Evolutionary conservation across 768 basidiomycete species (phyloP), one percentile per base, ranked within the genome.

Genomic region (Rhodotorula babjevae): DNA sequence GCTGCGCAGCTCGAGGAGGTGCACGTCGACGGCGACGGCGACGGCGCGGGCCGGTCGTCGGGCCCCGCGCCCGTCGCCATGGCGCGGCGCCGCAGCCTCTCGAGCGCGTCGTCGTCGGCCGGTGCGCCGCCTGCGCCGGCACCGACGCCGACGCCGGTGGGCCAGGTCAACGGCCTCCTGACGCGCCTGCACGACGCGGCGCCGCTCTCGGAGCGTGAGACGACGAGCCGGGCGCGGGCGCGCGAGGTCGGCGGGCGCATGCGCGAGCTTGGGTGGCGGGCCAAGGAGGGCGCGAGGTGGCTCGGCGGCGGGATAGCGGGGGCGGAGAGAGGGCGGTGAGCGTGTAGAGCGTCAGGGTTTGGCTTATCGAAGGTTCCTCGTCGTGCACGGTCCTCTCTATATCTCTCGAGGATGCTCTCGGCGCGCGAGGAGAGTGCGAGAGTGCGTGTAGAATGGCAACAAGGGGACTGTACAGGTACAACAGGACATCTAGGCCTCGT

Each of bases 1-100:
- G 29, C 55, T 29, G 29, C 71, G 18, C 53, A 58, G 11, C 40
- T 72, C 21, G 62, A 46, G 3, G 58, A 63, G 31, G n/a, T 61
- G 33, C 59, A 61, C 15, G 65, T 72, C 23, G 63, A 57, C 60
- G 56, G 19, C 21, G 63, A 57, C 60, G 56, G 19, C 21, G 64
- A 15, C 11, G 36, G 21, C 8, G 49, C 52, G 18, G 55, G 40
- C 27, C 66, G 50, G 15, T 12, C 18, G 8, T n/a, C 53, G 53
- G 53, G 53, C 10, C 12, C 3, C 12, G 53, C 25, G 53, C 27
- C 25, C 18, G 18, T 21, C 27, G 27, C 27, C 21, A 27, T 18
- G 14, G 53, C 29, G 53, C 53, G 53, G 18, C 53, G 47, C 19
- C 18, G 47, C 19, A 49, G 47, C 18, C 47, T 52, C 23, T 25